Evolutionary conservation across 345 rosid genomes (phyloP), one percentile per base, ranked within the genome.

Genomic region (Gossypium bickii): DNA sequence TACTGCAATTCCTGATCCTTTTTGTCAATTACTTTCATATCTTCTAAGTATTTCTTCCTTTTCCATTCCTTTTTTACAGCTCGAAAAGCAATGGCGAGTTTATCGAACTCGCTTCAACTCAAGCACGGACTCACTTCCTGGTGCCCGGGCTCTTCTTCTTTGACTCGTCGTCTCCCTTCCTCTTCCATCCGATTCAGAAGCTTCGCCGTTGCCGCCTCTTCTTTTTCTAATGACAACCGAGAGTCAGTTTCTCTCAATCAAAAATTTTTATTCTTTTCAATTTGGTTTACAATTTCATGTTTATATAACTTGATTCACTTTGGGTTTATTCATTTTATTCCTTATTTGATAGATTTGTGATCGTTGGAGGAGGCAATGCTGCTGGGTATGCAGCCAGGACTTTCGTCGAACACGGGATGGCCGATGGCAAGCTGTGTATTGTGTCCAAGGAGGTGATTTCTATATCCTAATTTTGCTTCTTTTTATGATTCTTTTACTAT

Each of bases 361-460:
- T 91, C 38, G 86, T 94, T 76, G 98, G 98, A 25, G 98, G 98
- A 22, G 98, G 98, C 22, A 94, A 94, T 87, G 89, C 98, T n/a
- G 97, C 97, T 9, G 98, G 98, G 29, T 94, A 94, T 80, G 97
- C 97, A 9, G 98, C 98, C 2, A 83, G 90, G 84, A 86, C 93
- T 67, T 94, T 94, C 77, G 97, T 91, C n/a, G 98, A 94, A 48
- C 89, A 91, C 29, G 98, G 92, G 22, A 87, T 94, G 97, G 97
- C 99, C 22, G 91, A 92, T 82, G 97, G 97, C 67, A 86, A 86
- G 49, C 96, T 94, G 25, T 94, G 98, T 73, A 87, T 94, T 75
- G 99, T 94, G 0, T 81, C 95, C 15, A 91, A 89, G 86, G 98
- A 94, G 97, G 98, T 94, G 47, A 63, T 43, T 67, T 52, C 1